Evolutionary conservation across 257 asterid species (phyloP).

Genomic region (Petrea volubilis): DNA sequence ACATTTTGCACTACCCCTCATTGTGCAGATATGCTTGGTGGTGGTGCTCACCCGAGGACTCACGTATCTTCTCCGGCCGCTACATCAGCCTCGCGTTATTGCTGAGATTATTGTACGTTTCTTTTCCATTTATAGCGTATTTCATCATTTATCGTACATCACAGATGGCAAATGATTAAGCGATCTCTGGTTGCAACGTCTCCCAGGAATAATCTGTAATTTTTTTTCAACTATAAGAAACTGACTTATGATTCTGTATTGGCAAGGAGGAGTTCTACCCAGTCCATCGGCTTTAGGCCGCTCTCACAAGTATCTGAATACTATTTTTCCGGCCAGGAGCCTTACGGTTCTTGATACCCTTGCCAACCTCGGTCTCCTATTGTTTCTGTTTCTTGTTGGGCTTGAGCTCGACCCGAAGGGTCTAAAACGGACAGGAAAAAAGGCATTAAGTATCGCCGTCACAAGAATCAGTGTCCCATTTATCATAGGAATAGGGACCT

Average conservation of each 20-base stretch:
- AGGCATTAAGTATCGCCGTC: slow-evolving; percentile 65
- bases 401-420: slow-evolving; percentile 61
- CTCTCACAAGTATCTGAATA: slow-evolving; percentile 39
- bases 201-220: too few relatives aligned
- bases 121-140: background rate
- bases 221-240: background rate
- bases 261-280: slow-evolving; percentile 76
- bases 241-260: background rate
- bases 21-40: slow-evolving; percentile 67
- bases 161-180: too few relatives aligned
- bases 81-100: slow-evolving; percentile 80
- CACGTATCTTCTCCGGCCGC: slow-evolving; percentile 58
- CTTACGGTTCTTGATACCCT: slow-evolving; percentile 74
- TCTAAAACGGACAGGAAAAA: slow-evolving; percentile 56
- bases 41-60: slow-evolving; percentile 61
- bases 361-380: slow-evolving; percentile 78
- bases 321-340: slow-evolving; percentile 67
- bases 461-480: slow-evolving; percentile 78
- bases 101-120: slow-evolving; percentile 76
- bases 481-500: slow-evolving; percentile 70
- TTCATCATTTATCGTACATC: too few relatives aligned
- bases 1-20: slow-evolving; percentile 70
- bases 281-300: slow-evolving; percentile 91
- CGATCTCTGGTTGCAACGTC: too few relatives aligned
- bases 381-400: slow-evolving; percentile 77